Conservation (phyloP, 805 yeast species). For the Jamesozyma gamospora region DNA sequence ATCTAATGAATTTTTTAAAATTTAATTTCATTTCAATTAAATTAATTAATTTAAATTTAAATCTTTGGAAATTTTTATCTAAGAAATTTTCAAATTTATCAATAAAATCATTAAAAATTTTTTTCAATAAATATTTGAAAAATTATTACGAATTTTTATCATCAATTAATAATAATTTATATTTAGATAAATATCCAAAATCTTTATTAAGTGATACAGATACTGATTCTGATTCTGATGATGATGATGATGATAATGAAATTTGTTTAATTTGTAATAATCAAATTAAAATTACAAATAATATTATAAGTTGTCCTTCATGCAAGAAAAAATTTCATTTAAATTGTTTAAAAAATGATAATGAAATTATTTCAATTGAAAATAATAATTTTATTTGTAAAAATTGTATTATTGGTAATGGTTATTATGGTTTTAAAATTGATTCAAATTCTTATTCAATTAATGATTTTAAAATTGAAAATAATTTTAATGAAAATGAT, state of each 20-base stretch:
- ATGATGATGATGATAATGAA: slow-evolving; percentile 28
- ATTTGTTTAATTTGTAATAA: slow-evolving; percentile 42
- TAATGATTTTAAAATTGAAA: slow-evolving; percentile 42
- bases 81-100: slow-evolving; percentile 4
- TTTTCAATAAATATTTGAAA: slow-evolving; percentile 22
- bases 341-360: slow-evolving; percentile 2
- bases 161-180: slow-evolving; percentile 5
- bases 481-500: slow-evolving; percentile 41
- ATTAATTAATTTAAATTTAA: slow-evolving; percentile 5
- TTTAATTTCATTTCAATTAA: background rate
- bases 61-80: slow-evolving; percentile 24
- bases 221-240: slow-evolving; percentile 5
- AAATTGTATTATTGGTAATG: slow-evolving; percentile 74
- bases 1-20: slow-evolving; percentile 18
- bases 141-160: slow-evolving; percentile 30
- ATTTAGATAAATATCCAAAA: slow-evolving; percentile 24
- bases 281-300: slow-evolving; percentile 31
- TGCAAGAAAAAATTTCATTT: slow-evolving; percentile 61
- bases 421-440: slow-evolving; percentile 82
- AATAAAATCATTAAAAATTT: slow-evolving; percentile 5
- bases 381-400: slow-evolving; percentile 63
- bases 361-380: background rate
- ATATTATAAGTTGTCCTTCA: slow-evolving; percentile 57
- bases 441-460: slow-evolving; percentile 45
- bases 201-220: slow-evolving; percentile 23